Base-by-base conservation (phyloP, 1,284 basidiomycete genomes). In the Pyrrhoderma noxium region DNA sequence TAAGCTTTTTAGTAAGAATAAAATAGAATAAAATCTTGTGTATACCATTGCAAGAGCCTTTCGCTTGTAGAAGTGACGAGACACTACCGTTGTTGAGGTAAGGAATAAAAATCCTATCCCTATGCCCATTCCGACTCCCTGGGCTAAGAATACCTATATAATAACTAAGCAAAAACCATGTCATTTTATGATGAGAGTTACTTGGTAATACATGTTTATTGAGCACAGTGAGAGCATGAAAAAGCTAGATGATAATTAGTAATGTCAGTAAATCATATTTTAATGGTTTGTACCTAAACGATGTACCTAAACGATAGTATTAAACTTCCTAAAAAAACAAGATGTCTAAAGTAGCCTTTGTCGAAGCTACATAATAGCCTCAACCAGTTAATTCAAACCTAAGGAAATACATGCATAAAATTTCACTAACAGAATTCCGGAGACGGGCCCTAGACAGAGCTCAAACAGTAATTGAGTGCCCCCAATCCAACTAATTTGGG, bases 201-300 rank as follows among this genome's bases (percentile, higher is more conserved):
- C 71, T 61, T 73, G 71, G 55, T 73, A 74, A 50, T 67, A 71
- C 42, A 71, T 63, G 22, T 66, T 62, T 7, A 66, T 57, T n/a
- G 69, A 64, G 0, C 68, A 62, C 19, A 72, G 57, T 1, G 71
- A 73, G n/a, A 74, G 63, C 72, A 72, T 72, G 58, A 73, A 72
- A 4, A 72, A 61, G 51, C 65, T 69, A 53, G 70, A 66, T 13
- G 67, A 5, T 22, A 4, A 14, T 22, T 11, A 31, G n/a, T n/a
- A n/a, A n/a, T n/a, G n/a, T n/a, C n/a, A n/a, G n/a, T n/a, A n/a
- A n/a, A n/a, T n/a, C n/a, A n/a, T n/a, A n/a, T n/a, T n/a, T 13
- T 4, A 11, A n/a, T 22, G 2, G 36, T 50, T 35, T 14, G 19
- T 35, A 50, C 27, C 27, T 31, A 5, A 5, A 31, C 11, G 27